phyloP scores from a whole-genome alignment of 345 rosid species.

The Murraya koenigii region DNA sequence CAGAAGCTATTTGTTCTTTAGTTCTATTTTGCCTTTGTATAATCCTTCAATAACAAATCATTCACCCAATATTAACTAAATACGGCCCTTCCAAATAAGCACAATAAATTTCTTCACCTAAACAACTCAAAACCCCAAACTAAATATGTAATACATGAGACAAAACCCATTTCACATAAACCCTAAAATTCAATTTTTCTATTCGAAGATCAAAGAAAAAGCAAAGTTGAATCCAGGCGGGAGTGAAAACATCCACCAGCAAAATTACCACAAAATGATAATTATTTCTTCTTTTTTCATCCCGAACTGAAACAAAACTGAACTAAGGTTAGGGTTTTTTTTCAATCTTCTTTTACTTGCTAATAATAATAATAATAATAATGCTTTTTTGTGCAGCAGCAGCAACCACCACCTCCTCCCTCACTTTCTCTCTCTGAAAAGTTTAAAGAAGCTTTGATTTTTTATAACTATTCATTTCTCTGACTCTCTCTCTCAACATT shows the following conservation, averaged over 20 bases:
- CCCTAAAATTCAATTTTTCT: not conserved
- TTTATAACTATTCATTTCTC: not conserved
- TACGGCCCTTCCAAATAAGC: not conserved
- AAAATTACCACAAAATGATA: not conserved
- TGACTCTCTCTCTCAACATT: too few relatives aligned
- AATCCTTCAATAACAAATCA: not conserved
- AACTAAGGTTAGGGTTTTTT: not conserved
- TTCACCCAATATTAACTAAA: not conserved
- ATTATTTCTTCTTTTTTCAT: not conserved
- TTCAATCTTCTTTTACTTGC: not conserved
- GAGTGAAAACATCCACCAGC: not conserved
- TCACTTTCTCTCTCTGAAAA: not conserved
- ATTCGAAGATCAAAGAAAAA: not conserved
- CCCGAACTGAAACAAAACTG: not conserved
- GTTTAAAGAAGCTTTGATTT: too few relatives aligned
- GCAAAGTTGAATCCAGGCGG: not conserved
- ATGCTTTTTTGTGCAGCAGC: not conserved
- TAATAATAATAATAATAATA: not conserved
- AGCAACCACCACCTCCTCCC: not conserved
- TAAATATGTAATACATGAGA: not conserved
- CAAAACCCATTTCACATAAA: not conserved
- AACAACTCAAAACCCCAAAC: not conserved
- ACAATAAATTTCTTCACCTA: not conserved
- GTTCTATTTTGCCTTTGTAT: not conserved
- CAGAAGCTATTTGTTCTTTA: slow-evolving; percentile 4